These are phyloP conservation scores for Penicillium nordicum DNA, from an alignment of 2,329 filamentous ascomycete species.

Conservation along the genomic window DNA sequence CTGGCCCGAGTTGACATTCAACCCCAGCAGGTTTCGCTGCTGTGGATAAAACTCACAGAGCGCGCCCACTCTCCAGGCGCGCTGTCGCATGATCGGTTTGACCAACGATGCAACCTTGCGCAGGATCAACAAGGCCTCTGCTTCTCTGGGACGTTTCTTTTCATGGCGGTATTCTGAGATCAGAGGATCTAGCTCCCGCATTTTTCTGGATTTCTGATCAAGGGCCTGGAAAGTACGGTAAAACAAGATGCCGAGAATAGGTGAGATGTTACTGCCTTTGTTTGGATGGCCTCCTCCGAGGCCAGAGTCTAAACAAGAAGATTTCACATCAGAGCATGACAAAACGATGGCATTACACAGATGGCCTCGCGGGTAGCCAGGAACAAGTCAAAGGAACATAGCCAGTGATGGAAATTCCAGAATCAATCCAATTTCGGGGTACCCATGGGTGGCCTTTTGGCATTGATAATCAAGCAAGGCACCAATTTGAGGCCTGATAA, in stretches of 20 bases:
- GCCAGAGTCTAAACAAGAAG: background rate
- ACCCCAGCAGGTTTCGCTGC: constrained; percentile 69
- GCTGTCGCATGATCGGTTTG: constrained; percentile 90
- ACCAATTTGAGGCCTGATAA: background rate
- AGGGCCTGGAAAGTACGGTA: background rate
- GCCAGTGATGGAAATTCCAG: background rate
- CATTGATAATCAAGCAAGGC: constrained; percentile 15
- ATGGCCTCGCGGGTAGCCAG: background rate
- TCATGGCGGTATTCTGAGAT: constrained; percentile 53
- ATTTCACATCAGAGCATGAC: constrained; percentile 4
- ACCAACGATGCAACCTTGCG: constrained; percentile 82
- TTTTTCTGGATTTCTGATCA: constrained; percentile 18
- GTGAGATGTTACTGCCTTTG: background rate
- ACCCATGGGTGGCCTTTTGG: background rate
- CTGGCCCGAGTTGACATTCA: constrained; percentile 74
- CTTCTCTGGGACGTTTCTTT: constrained; percentile 46
- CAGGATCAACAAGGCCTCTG: constrained; percentile 59
- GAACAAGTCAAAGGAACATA: background rate
- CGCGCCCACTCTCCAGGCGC: constrained; percentile 73
- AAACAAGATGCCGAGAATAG: background rate
- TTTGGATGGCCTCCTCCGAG: constrained; percentile 5
- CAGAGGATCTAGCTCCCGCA: constrained; percentile 48
- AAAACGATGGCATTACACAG: background rate
- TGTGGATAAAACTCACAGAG: constrained; percentile 83
- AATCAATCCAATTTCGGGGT: background rate